A percentile compares a stretch with the other conserved stretches of the same genome.
phyloP scores from a whole-genome alignment of 2,329 filamentous ascomycete species.

The Parastagonospora avenae region DNA sequence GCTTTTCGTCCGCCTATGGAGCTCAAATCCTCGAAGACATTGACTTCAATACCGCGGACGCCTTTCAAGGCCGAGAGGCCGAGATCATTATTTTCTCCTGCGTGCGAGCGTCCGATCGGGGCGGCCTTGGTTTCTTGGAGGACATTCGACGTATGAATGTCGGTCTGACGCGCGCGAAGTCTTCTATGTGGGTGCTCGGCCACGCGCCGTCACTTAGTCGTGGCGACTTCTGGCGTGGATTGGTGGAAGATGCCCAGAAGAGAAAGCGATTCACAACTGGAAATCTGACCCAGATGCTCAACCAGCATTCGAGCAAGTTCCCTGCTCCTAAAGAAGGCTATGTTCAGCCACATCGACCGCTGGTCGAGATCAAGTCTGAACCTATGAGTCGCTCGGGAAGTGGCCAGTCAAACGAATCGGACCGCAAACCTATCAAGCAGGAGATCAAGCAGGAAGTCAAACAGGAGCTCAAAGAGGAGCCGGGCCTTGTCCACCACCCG shows the following conservation, averaged over 20 bases:
- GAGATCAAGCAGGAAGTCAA: conserved; percentile 25
- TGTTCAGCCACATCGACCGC: conserved; percentile 23
- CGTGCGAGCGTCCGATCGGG: conserved; percentile 87
- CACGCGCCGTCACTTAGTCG: conserved; percentile 85
- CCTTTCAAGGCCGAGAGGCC: conserved; percentile 94
- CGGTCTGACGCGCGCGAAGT: conserved; percentile 93
- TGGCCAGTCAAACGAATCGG: conserved; percentile 19
- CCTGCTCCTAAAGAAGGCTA: conserved; percentile 37
- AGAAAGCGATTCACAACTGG: conserved; percentile 79
- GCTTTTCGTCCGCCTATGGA: conserved; percentile 76
- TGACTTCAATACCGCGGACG: conserved; percentile 99
- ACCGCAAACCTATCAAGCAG: conserved; percentile 17
- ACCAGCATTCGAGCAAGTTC: conserved; percentile 55
- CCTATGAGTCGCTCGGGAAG: conserved; percentile 30
- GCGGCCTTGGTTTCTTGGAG: conserved; percentile 97
- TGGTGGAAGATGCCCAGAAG: conserved; percentile 79
- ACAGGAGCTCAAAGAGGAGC: conserved; percentile 28
- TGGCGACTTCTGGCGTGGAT: conserved; percentile 86
- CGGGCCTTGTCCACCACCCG: conserved; percentile 78
- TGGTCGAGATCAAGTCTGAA: conserved; percentile 26
- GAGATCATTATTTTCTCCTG: conserved; percentile 99
- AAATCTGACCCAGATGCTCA: conserved; percentile 61
- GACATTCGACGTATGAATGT: conserved; percentile 99
- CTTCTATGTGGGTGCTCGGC: conserved; percentile 93
- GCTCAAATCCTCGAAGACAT: conserved; percentile 75